Percentiles rank a stretch among this genome's conserved stretches.
Evolutionary conservation across 2,329 filamentous ascomycete genomes (phyloP).

Genomic region (Pyrenophora teres): DNA sequence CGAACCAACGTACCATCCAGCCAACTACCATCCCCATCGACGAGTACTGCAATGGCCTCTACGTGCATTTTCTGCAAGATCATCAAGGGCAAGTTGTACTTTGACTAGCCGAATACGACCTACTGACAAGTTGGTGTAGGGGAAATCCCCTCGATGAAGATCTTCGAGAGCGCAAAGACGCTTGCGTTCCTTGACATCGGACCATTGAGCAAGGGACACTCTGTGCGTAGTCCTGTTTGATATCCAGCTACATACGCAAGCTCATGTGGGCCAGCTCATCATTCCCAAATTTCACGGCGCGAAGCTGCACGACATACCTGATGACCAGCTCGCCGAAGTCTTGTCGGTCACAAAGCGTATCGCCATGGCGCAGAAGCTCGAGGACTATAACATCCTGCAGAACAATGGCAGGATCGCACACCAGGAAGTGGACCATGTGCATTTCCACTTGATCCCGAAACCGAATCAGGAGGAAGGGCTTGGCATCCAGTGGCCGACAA

Average conservation of each 20-base stretch:
- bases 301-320: constrained; percentile 90
- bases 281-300: constrained; percentile 94
- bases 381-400: constrained; percentile 91
- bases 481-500: constrained; percentile 76
- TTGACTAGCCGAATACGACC: not conserved
- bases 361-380: constrained; percentile 72
- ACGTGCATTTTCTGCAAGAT: constrained; percentile 98
- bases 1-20: constrained; percentile 28
- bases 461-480: constrained; percentile 82
- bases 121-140: constrained; percentile 57
- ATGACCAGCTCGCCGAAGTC: constrained; percentile 82
- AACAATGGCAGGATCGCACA: constrained; percentile 94
- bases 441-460: constrained; percentile 98
- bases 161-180: constrained; percentile 92
- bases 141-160: constrained; percentile 94
- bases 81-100: constrained; percentile 72
- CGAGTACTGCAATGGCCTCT: constrained; percentile 59
- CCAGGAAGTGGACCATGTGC: constrained; percentile 90
- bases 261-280: constrained; percentile 69
- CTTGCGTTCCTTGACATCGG: constrained; percentile 96
- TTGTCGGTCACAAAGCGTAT: constrained; percentile 88
- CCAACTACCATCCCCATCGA: constrained; percentile 15
- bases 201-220: constrained; percentile 84
- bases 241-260: not conserved
- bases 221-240: constrained; percentile 60